Percentiles rank a stretch among this genome's conserved stretches.
These are phyloP conservation scores for Ophiocordyceps camponoti-saundersi DNA, from an alignment of 2,329 filamentous ascomycete genomes.

Conservation along the genomic window DNA sequence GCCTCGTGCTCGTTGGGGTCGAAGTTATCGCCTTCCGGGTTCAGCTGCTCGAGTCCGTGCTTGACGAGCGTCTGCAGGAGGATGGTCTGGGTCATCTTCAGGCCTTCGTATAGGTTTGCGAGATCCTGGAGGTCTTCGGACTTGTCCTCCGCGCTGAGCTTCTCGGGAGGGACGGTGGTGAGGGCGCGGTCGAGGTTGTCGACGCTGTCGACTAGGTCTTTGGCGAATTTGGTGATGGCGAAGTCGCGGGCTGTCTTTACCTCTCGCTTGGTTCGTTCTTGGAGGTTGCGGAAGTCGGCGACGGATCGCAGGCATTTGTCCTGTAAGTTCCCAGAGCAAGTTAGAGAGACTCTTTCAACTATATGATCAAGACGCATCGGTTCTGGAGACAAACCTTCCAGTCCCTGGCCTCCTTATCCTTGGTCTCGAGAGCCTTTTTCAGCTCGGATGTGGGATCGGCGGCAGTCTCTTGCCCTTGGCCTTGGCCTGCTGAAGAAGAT, in stretches of 20 bases:
- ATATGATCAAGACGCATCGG: background rate
- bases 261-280: constrained; percentile 85
- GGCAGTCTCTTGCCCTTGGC: background rate
- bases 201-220: constrained; percentile 85
- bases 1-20: constrained; percentile 95
- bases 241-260: constrained; percentile 78
- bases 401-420: constrained; percentile 43
- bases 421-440: constrained; percentile 34
- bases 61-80: constrained; percentile 79
- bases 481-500: too few species aligned
- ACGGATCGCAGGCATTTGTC: constrained; percentile 89
- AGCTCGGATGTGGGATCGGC: constrained; percentile 19
- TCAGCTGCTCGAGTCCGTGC: constrained; percentile 82
- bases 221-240: constrained; percentile 87
- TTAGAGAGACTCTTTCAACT: background rate
- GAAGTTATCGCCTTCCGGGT: constrained; percentile 74
- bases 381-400: constrained; percentile 51
- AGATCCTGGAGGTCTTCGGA: constrained; percentile 51
- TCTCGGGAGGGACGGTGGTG: constrained; percentile 56
- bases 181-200: constrained; percentile 96
- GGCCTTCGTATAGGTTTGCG: constrained; percentile 63
- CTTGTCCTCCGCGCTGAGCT: constrained; percentile 38
- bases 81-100: constrained; percentile 90
- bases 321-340: constrained; percentile 26
- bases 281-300: constrained; percentile 94